phyloP scores from a whole-genome alignment of 371 early-diverging fungal genomes.

The Mucor racemosus region DNA sequence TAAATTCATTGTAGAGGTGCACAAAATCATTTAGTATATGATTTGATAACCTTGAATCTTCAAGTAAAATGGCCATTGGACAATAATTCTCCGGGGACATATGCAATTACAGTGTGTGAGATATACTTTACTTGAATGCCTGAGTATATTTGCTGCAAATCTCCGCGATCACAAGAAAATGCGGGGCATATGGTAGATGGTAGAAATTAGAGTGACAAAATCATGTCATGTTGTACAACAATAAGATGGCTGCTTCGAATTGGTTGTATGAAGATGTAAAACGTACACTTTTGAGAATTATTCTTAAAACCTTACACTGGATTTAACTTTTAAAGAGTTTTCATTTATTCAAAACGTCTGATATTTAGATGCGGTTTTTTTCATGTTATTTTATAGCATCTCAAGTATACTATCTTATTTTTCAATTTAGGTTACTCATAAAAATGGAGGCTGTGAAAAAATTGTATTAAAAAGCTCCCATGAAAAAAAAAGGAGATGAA shows the following conservation, averaged over 20 bases:
- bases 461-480: too few relatives aligned
- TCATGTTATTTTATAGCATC: too few relatives aligned
- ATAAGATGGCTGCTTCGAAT: not conserved
- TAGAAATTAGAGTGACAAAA: not conserved
- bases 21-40: conserved; percentile 5
- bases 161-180: conserved; percentile 1
- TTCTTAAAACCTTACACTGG: too few relatives aligned
- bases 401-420: too few relatives aligned
- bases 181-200: conserved; percentile 2
- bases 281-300: too few relatives aligned
- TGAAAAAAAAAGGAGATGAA: not conserved
- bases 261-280: not conserved
- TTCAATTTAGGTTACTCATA: too few relatives aligned
- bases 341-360: too few relatives aligned
- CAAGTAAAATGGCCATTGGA: not conserved
- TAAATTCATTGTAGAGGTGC: not conserved
- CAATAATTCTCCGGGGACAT: conserved; percentile 1
- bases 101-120: not conserved
- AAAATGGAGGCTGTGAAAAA: too few relatives aligned
- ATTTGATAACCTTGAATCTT: conserved; percentile 6
- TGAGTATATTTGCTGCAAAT: not conserved
- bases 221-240: not conserved
- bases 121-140: not conserved
- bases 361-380: too few relatives aligned
- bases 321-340: too few relatives aligned